Conservation (phyloP, 2,329 filamentous ascomycete genomes). For the Zalaria obscura region DNA sequence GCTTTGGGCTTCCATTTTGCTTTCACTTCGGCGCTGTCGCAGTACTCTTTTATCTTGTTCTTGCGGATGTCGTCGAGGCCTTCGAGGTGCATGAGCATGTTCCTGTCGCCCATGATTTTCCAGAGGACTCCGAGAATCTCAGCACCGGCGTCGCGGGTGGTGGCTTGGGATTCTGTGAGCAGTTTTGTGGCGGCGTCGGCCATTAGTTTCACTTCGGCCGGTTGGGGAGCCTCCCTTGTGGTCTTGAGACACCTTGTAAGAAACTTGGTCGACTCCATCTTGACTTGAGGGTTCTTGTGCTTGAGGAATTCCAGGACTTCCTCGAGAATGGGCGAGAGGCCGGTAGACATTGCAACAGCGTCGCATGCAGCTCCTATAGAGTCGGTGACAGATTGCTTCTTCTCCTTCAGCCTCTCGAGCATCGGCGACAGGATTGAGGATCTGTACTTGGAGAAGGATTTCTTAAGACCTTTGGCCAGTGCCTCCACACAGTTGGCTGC, state of each 20-base stretch:
- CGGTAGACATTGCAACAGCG: conserved; percentile 50
- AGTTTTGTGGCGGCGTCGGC: conserved; percentile 85
- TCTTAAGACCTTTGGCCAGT: conserved; percentile 72
- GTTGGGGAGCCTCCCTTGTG: conserved; percentile 69
- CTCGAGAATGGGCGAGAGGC: conserved; percentile 73
- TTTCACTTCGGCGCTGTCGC: conserved; percentile 67
- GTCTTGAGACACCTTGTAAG: conserved; percentile 75
- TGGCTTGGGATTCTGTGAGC: conserved; percentile 76
- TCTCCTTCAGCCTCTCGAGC: conserved; percentile 93
- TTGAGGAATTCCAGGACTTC: conserved; percentile 73
- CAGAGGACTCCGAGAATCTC: conserved; percentile 88
- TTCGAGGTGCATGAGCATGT: conserved; percentile 85
- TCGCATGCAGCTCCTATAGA: conserved; percentile 79
- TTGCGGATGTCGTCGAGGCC: conserved; percentile 92
- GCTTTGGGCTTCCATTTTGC: conserved; percentile 88
- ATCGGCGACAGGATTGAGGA: conserved; percentile 72
- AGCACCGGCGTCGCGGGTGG: conserved; percentile 73
- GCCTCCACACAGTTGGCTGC: conserved; percentile 87
- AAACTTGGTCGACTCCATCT: conserved; percentile 88
- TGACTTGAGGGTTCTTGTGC: conserved; percentile 96
- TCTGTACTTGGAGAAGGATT: conserved; percentile 67
- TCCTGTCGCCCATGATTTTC: conserved; percentile 96
- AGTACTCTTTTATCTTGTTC: conserved; percentile 88
- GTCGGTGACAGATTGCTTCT: conserved; percentile 80
- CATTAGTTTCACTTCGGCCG: conserved; percentile 69